These are phyloP conservation scores for Suhomyces bokatorum DNA, from an alignment of 1,139 yeast species.

Conservation along the genomic window DNA sequence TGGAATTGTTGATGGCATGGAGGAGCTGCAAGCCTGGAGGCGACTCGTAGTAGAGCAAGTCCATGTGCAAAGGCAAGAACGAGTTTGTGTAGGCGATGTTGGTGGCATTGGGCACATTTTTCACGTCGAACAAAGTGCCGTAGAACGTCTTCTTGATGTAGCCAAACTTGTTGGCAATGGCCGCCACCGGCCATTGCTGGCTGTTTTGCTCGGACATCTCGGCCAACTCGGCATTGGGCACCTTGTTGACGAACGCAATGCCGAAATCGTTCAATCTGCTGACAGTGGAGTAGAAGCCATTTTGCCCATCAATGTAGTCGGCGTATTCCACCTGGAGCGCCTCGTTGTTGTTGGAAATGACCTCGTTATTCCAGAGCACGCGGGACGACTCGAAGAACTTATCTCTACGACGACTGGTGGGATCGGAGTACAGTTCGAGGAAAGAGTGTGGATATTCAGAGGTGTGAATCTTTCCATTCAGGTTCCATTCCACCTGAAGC, in stretches of 20 bases:
- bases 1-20: slow-evolving; percentile 64
- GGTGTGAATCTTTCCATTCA: slow-evolving; percentile 33
- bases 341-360: slow-evolving; percentile 21
- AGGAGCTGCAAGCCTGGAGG: slow-evolving; percentile 82
- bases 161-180: slow-evolving; percentile 63
- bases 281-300: slow-evolving; percentile 41
- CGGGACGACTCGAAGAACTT: slow-evolving; percentile 38
- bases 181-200: slow-evolving; percentile 41
- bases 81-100: slow-evolving; percentile 73
- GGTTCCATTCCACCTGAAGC: slow-evolving; percentile 56
- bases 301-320: slow-evolving; percentile 37
- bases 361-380: slow-evolving; percentile 41
- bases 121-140: slow-evolving; percentile 73
- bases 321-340: slow-evolving; percentile 35
- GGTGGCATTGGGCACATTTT: slow-evolving; percentile 56
- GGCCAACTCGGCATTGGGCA: slow-evolving; percentile 42
- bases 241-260: slow-evolving; percentile 52
- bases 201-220: slow-evolving; percentile 31
- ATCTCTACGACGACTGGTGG: slow-evolving; percentile 31
- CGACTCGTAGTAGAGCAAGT: slow-evolving; percentile 73
- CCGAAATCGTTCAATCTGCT: slow-evolving; percentile 59
- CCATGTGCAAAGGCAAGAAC: slow-evolving; percentile 78
- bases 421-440: slow-evolving; percentile 45
- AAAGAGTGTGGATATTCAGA: slow-evolving; percentile 51
- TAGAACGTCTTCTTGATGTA: slow-evolving; percentile 73